phyloP scores from a whole-genome alignment of 495 filamentous ascomycete genomes.

The Schizothecium vesticola region DNA sequence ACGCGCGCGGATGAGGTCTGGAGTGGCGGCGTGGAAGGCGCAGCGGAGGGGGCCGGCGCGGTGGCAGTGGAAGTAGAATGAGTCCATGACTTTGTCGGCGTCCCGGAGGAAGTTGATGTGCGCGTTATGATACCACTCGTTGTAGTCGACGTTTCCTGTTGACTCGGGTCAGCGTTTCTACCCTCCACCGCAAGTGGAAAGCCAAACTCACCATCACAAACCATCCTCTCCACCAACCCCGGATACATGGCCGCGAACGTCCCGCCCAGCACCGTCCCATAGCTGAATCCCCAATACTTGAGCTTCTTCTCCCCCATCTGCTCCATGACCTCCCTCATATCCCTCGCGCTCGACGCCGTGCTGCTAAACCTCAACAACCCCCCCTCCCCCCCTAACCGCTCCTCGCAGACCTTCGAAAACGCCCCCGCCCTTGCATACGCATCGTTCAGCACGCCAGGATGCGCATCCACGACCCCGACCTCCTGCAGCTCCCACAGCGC shows the following conservation, averaged over 20 bases:
- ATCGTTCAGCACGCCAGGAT: conserved; percentile 37
- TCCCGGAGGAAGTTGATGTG: conserved; percentile 49
- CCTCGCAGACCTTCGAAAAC: conserved; percentile 33
- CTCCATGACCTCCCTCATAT: conserved; percentile 39
- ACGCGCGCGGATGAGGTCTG: conserved; percentile 36
- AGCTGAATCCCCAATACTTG: conserved; percentile 53
- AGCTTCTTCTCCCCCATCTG: conserved; percentile 37
- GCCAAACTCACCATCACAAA: conserved; percentile 41
- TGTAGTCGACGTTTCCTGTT: conserved; percentile 42
- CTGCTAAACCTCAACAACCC: conserved; percentile 32
- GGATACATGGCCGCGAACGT: conserved; percentile 50
- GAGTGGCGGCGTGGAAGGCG: conserved; percentile 39
- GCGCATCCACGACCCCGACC: conserved; percentile 34
- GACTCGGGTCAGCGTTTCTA: not conserved
- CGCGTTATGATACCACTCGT: conserved; percentile 41
- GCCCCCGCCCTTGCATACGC: conserved; percentile 35
- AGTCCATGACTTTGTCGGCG: conserved; percentile 46
- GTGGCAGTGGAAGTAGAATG: conserved; percentile 52
- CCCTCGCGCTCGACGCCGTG: conserved; percentile 37
- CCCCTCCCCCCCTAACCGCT: conserved; percentile 19
- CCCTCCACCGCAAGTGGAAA: not conserved
- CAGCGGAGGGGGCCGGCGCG: conserved; percentile 45
- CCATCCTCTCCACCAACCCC: conserved; percentile 41
- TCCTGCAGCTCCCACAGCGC: conserved; percentile 35
- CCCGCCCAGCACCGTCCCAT: conserved; percentile 48